Conservation (phyloP, 345 rosid species). For the Aquilaria yunnanensis region DNA sequence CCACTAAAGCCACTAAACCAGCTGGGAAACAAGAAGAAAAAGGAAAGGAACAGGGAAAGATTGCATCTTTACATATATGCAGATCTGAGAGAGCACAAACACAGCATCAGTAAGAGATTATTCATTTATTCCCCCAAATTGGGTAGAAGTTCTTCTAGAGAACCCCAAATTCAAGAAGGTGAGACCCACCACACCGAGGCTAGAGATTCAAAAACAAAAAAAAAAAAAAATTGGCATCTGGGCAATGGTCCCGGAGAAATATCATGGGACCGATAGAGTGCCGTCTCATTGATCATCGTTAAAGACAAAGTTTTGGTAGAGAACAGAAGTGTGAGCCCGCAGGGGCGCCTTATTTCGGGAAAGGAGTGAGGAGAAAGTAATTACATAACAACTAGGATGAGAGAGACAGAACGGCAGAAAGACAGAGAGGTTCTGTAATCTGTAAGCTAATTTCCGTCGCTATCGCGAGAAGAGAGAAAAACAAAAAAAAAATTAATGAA, state of each 20-base stretch:
- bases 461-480: constrained; percentile 30
- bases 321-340: not conserved
- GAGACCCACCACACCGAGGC: constrained; percentile 22
- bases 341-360: constrained; percentile 9
- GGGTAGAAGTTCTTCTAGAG: constrained; percentile 17
- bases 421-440: no score
- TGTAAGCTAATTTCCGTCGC: constrained; percentile 25
- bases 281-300: constrained; percentile 28
- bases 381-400: constrained; percentile 7
- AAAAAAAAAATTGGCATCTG: constrained; percentile 18
- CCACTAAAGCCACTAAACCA: constrained; percentile 5
- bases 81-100: constrained; percentile 29
- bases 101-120: constrained; percentile 1
- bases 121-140: constrained; percentile 2
- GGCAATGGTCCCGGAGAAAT: constrained; percentile 28
- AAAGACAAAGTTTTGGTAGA: not conserved
- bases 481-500: constrained; percentile 12
- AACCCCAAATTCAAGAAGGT: constrained; percentile 31
- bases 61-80: constrained; percentile 43
- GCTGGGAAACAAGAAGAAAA: constrained; percentile 12
- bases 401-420: not conserved
- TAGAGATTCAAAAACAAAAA: constrained; percentile 14
- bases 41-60: constrained; percentile 16
- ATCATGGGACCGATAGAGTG: constrained; percentile 21
- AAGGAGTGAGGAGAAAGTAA: no score